Evolutionary conservation across 495 filamentous ascomycete species (phyloP).

Genomic region (Bryoglossum gracile): DNA sequence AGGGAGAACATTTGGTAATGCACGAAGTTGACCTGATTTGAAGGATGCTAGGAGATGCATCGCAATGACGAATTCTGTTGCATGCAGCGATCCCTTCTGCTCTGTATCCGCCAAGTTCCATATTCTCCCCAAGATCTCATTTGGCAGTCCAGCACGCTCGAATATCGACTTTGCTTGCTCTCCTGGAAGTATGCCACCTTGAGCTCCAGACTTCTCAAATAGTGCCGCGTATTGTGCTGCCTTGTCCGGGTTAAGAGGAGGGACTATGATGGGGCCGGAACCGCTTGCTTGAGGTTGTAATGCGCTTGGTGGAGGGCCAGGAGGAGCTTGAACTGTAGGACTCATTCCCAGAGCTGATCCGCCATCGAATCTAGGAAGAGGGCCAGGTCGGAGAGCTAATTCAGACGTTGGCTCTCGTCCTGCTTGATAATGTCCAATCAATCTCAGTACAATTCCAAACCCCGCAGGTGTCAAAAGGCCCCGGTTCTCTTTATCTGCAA

Average conservation of each 20-base stretch:
- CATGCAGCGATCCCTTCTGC: conserved; percentile 79
- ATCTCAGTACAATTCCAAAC: conserved; percentile 81
- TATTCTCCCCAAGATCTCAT: conserved; percentile 83
- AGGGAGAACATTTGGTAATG: conserved; percentile 74
- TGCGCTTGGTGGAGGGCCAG: conserved; percentile 45
- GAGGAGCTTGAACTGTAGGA: conserved; percentile 34
- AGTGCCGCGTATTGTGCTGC: conserved; percentile 75
- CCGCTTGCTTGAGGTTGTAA: conserved; percentile 60
- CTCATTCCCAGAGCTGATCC: conserved; percentile 31
- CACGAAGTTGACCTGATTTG: conserved; percentile 72
- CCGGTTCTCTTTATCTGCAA: conserved; percentile 93
- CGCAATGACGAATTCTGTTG: conserved; percentile 92
- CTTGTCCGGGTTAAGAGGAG: conserved; percentile 82
- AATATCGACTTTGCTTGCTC: conserved; percentile 91
- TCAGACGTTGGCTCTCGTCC: conserved; percentile 73
- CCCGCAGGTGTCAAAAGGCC: conserved; percentile 86
- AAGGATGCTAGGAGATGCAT: conserved; percentile 94
- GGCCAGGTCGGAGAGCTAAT: conserved; percentile 62
- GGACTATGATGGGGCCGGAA: conserved; percentile 72
- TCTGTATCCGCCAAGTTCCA: conserved; percentile 93
- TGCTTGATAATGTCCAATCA: conserved; percentile 94
- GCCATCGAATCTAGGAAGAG: conserved; percentile 83
- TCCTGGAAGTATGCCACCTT: conserved; percentile 77
- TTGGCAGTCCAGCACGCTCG: conserved; percentile 82
- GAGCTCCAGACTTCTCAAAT: conserved; percentile 79